A percentile compares a stretch with the other conserved stretches of the same genome.
Conservation (phyloP, 148 eudicot genomes). For the Persicaria maculosa region DNA sequence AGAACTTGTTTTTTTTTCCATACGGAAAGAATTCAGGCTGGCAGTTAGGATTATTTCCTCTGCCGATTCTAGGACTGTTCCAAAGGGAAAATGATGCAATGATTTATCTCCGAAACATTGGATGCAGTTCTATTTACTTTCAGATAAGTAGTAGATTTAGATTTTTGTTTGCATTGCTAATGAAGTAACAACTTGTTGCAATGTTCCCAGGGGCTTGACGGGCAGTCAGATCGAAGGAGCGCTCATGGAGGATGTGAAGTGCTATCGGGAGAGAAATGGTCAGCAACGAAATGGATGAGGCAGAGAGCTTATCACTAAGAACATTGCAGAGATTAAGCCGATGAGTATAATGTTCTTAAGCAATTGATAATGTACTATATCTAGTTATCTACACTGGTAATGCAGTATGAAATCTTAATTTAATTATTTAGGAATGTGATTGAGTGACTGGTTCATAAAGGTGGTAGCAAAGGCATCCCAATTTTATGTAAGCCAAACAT, state of each 20-base stretch:
- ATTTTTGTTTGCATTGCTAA: not conserved
- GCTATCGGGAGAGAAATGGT: conserved; percentile 88
- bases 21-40: too few species aligned
- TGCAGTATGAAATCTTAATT: not conserved
- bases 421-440: not conserved
- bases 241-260: conserved; percentile 96
- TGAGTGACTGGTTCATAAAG: not conserved
- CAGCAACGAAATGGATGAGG: conserved; percentile 99
- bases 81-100: too few species aligned
- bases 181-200: not conserved
- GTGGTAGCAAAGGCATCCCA: too few species aligned
- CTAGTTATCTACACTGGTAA: too few species aligned
- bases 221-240: conserved; percentile 74
- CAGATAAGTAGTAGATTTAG: too few species aligned
- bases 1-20: too few species aligned
- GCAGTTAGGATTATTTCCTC: too few species aligned
- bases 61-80: too few species aligned
- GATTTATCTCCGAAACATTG: not conserved
- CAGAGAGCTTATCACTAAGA: conserved; percentile 42
- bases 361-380: too few species aligned
- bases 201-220: conserved; percentile 73
- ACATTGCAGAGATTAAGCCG: not conserved
- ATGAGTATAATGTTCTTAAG: too few species aligned
- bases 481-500: too few species aligned
- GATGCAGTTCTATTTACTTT: too few species aligned